Percentiles rank a stretch among this genome's conserved stretches.
Conservation (phyloP, 176 grass and related monocot species). For the Thinopyrum elongatum region DNA sequence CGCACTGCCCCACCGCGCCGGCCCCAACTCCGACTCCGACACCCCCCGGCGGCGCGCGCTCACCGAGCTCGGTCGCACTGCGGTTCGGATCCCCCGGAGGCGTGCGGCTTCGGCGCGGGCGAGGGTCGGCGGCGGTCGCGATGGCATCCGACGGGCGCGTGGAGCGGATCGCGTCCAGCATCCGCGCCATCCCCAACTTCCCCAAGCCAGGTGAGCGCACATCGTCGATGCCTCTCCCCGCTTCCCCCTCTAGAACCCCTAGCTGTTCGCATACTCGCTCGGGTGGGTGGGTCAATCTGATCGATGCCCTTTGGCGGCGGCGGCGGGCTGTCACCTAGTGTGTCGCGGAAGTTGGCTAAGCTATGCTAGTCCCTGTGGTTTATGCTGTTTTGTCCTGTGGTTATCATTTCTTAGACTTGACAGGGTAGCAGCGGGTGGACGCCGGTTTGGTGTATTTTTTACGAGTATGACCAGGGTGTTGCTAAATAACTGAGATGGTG, state of each 20-base stretch:
- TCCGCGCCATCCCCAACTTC: slow-evolving; percentile 91
- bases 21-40: background rate
- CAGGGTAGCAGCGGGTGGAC: background rate
- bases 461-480: background rate
- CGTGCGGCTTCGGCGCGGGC: background rate
- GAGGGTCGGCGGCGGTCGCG: background rate
- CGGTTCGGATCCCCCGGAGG: background rate
- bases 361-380: background rate
- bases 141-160: slow-evolving; percentile 71
- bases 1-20: background rate
- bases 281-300: background rate
- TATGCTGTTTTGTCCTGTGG: background rate
- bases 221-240: too few species aligned
- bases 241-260: background rate
- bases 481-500: background rate
- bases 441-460: background rate
- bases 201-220: slow-evolving; percentile 80
- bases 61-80: slow-evolving; percentile 7
- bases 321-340: background rate
- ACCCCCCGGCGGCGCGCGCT: slow-evolving; percentile 10
- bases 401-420: background rate
- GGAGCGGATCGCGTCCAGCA: slow-evolving; percentile 62
- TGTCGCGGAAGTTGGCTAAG: background rate
- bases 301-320: background rate
- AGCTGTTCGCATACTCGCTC: background rate